phyloP scores from a whole-genome alignment of 805 yeast species.

The Teunomyces barrocoloradensis region DNA sequence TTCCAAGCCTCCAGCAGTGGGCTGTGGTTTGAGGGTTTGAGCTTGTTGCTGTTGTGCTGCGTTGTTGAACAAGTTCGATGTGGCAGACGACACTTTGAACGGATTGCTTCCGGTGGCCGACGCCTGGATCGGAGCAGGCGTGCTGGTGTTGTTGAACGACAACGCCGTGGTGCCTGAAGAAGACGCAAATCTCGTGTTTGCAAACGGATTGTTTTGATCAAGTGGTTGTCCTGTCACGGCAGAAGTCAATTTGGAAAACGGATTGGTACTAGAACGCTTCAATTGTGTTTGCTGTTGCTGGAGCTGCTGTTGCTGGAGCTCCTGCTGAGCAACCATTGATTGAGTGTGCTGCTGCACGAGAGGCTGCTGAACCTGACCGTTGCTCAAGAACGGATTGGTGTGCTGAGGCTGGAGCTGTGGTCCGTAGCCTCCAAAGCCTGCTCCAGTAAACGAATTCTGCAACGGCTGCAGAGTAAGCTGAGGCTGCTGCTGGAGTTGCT shows the following conservation, averaged over 20 bases:
- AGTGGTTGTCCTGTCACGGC: slow-evolving; percentile 16
- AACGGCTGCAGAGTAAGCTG: slow-evolving; percentile 9
- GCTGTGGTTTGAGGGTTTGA: slow-evolving; percentile 43
- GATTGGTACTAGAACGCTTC: slow-evolving; percentile 34
- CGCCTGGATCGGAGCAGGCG: slow-evolving; percentile 23
- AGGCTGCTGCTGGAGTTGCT: slow-evolving; percentile 12
- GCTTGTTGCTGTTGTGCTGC: slow-evolving; percentile 20
- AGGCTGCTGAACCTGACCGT: background rate
- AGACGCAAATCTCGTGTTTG: slow-evolving; percentile 34
- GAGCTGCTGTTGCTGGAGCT: slow-evolving; percentile 10
- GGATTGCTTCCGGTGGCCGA: slow-evolving; percentile 60
- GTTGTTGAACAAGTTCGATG: slow-evolving; percentile 29
- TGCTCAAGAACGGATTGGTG: slow-evolving; percentile 13
- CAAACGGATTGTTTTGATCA: slow-evolving; percentile 43
- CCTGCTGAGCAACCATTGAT: slow-evolving; percentile 3
- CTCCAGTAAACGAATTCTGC: slow-evolving; percentile 44
- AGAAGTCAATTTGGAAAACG: slow-evolving; percentile 26
- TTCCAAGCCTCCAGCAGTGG: slow-evolving; percentile 76
- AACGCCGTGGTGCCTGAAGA: slow-evolving; percentile 32
- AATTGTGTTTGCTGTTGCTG: slow-evolving; percentile 10
- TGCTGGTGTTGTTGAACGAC: slow-evolving; percentile 17
- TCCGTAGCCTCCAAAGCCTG: slow-evolving; percentile 58
- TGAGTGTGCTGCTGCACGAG: too few relatives aligned
- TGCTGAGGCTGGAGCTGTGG: slow-evolving; percentile 16
- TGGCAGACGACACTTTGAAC: slow-evolving; percentile 45